Conservation (phyloP, 768 basidiomycete species). For the Pisolithus marmoratus region DNA sequence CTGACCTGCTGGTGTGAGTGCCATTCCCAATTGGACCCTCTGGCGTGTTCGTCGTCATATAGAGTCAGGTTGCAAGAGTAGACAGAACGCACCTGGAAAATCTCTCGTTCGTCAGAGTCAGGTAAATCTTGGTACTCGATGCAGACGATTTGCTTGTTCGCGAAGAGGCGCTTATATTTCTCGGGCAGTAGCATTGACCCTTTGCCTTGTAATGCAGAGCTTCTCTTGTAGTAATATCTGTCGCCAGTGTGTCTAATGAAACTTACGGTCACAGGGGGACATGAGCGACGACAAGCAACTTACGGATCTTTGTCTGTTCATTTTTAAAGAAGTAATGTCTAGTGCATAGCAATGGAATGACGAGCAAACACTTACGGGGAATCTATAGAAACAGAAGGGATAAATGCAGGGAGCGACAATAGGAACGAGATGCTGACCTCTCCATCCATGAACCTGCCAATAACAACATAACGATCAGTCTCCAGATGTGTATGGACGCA, state of each 20-base stretch:
- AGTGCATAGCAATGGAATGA: neutral
- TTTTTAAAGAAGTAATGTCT: neutral
- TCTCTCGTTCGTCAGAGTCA: conserved; percentile 56
- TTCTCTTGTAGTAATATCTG: conserved; percentile 48
- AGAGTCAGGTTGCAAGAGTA: neutral
- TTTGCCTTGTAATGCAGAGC: neutral
- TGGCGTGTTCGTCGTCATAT: conserved; percentile 18
- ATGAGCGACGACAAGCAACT: conserved; percentile 10
- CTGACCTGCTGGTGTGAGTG: conserved; percentile 62
- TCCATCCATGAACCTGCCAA: conserved; percentile 60
- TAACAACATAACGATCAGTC: neutral
- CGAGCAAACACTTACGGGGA: conserved; percentile 38
- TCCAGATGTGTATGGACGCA: neutral
- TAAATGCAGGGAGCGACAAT: conserved; percentile 1
- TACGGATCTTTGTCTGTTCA: conserved; percentile 42
- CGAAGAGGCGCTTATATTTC: conserved; percentile 52
- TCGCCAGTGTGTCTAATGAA: conserved; percentile 22
- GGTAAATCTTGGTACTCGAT: conserved; percentile 66
- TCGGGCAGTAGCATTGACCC: conserved; percentile 41
- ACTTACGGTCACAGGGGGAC: neutral
- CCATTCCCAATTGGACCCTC: conserved; percentile 77
- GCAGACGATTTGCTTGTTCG: conserved; percentile 74
- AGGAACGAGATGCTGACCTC: conserved; percentile 38
- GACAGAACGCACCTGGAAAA: conserved; percentile 55
- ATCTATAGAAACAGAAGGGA: conserved; percentile 35